Evolutionary conservation across 1,139 yeast species (phyloP).

Genomic region (Magnusiomyces paraingens): DNA sequence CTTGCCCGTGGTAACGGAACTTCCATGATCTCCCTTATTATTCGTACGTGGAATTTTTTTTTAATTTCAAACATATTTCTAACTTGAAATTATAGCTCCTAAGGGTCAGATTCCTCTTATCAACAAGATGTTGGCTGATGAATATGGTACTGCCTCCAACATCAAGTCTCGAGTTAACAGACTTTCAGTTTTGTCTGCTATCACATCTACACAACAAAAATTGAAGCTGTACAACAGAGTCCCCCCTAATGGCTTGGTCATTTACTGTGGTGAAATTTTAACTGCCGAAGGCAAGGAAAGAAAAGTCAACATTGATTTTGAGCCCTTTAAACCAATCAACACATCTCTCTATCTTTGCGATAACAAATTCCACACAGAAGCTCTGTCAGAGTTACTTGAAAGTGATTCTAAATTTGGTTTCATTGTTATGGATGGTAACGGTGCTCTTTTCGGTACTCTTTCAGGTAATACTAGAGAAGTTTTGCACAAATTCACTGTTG

Average conservation of each 20-base stretch:
- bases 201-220: slow-evolving; percentile 96
- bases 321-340: slow-evolving; percentile 97
- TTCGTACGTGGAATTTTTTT: slow-evolving; percentile 30
- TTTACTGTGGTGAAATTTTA: slow-evolving; percentile 96
- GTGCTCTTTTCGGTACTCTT: slow-evolving; percentile 91
- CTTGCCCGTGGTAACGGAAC: slow-evolving; percentile 97
- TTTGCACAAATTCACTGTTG: slow-evolving; percentile 92
- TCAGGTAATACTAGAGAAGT: slow-evolving; percentile 96
- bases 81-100: slow-evolving; percentile 51
- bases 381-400: slow-evolving; percentile 86
- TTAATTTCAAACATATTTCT: not conserved
- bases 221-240: slow-evolving; percentile 81
- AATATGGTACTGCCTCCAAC: slow-evolving; percentile 97
- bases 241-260: slow-evolving; percentile 89
- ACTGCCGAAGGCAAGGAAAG: slow-evolving; percentile 97
- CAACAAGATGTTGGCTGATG: slow-evolving; percentile 93
- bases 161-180: slow-evolving; percentile 96
- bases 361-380: slow-evolving; percentile 97
- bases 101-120: slow-evolving; percentile 84
- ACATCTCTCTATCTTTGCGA: slow-evolving; percentile 94
- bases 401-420: slow-evolving; percentile 95
- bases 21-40: slow-evolving; percentile 93
- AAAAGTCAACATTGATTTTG: slow-evolving; percentile 89
- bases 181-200: slow-evolving; percentile 89
- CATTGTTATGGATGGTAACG: slow-evolving; percentile 99